These are phyloP conservation scores for Candida easanensis DNA, from an alignment of 805 yeast genomes.

Conservation along the genomic window DNA sequence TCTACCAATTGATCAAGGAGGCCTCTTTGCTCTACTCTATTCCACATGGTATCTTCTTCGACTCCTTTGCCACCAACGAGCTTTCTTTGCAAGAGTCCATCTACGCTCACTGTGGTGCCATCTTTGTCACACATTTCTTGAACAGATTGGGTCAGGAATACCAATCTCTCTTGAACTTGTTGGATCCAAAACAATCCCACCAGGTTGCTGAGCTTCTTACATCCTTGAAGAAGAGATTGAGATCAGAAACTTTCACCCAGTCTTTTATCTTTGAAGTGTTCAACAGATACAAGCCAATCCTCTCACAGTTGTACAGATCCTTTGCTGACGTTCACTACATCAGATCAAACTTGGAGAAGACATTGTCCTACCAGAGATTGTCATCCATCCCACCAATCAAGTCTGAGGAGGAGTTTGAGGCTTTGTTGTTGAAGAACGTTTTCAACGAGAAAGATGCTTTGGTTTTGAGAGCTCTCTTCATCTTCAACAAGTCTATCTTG, in stretches of 20 bases:
- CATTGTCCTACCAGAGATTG: slow-evolving; percentile 84
- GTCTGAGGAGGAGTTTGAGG: slow-evolving; percentile 70
- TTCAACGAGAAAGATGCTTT: slow-evolving; percentile 75
- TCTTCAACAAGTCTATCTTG: slow-evolving; percentile 81
- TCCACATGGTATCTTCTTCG: slow-evolving; percentile 81
- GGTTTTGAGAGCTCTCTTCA: slow-evolving; percentile 77
- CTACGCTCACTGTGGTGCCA: slow-evolving; percentile 90
- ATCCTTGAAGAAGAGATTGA: slow-evolving; percentile 81
- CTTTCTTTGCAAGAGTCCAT: slow-evolving; percentile 92
- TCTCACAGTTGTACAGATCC: slow-evolving; percentile 81
- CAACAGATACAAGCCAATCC: slow-evolving; percentile 62
- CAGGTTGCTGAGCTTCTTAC: slow-evolving; percentile 71
- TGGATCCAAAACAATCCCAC: slow-evolving; percentile 59
- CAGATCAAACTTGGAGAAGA: slow-evolving; percentile 63
- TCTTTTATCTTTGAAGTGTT: slow-evolving; percentile 77
- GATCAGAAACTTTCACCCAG: slow-evolving; percentile 91
- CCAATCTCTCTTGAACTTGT: slow-evolving; percentile 59
- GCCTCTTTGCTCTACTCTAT: slow-evolving; percentile 89
- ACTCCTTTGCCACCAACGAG: slow-evolving; percentile 66
- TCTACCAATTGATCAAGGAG: slow-evolving; percentile 89
- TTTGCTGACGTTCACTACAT: slow-evolving; percentile 90
- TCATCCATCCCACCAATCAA: slow-evolving; percentile 74
- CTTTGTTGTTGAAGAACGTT: slow-evolving; percentile 61
- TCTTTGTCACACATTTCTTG: slow-evolving; percentile 90
- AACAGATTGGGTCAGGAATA: slow-evolving; percentile 93